Evolutionary conservation across 1,284 basidiomycete genomes (phyloP), one percentile per base, ranked within the genome.

Genomic region (Sporisorium exsertum): DNA sequence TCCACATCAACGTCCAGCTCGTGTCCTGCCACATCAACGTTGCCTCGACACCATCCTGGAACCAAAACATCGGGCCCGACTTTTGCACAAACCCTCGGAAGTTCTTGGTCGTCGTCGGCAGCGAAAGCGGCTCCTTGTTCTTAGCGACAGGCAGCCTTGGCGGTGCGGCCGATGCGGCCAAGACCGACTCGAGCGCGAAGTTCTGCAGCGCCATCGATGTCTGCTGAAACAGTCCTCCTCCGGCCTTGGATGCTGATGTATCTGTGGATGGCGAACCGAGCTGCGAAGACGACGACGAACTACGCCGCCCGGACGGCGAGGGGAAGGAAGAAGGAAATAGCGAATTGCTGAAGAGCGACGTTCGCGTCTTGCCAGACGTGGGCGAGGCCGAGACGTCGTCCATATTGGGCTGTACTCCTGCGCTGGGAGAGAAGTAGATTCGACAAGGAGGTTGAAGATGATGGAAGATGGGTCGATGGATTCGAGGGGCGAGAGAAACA

Each of bases 61-160:
- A 82, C 67, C 73, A 82, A 58, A 85, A 85, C 60, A 85, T 65
- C 2, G 83, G 82, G 3, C 82, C 82, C 12, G 74, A 78, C 61
- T 84, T 85, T 47, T 85, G 83, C 18, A 83, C 81, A 49, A 85
- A 85, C 5, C 79, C 83, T 26, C 84, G 77, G 42, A 85, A 83
- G 69, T 85, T 85, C 35, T 76, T 67, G 24, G 84, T 82, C 9
- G 81, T 84, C 2, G 81, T 81, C 0, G 81, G 68, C 6, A 85
- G 60, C n/a, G 77, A 80, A 6, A 85, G 76, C 7, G 81, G 72
- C 35, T 77, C 77, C 63, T 85, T 85, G 54, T 78, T 80, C 73
- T 80, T 74, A 18, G 81, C 77, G 0, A 80, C 78, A 0, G 83
- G 81, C 29, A 84, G 70, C 9, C 82, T 63, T 13, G 80, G 77